Conservation (phyloP, 2,329 filamentous ascomycete species). For the Paraphoma chrysanthemicola region DNA sequence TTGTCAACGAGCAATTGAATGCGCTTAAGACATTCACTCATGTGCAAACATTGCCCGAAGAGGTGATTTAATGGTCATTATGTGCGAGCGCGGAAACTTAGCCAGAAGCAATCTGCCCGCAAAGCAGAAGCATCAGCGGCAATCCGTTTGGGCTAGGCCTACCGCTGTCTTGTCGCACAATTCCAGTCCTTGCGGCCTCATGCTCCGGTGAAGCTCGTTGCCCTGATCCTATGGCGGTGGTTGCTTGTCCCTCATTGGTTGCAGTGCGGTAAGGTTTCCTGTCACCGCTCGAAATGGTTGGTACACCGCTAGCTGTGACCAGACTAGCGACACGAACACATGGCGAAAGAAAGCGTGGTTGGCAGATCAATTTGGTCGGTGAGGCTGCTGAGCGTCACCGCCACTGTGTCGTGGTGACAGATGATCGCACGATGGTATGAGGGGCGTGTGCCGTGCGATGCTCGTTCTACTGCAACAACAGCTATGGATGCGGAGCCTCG, state of each 20-base stretch:
- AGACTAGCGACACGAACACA: background rate
- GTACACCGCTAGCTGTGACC: conserved; percentile 21
- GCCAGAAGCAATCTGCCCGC: conserved; percentile 19
- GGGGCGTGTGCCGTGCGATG: background rate
- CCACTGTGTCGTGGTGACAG: conserved; percentile 9
- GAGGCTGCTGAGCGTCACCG: conserved; percentile 14
- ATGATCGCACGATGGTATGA: conserved; percentile 5
- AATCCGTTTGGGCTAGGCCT: conserved; percentile 20
- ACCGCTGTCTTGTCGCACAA: conserved; percentile 30
- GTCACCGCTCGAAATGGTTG: conserved; percentile 23
- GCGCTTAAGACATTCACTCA: conserved; percentile 9
- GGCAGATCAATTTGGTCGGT: conserved; percentile 2
- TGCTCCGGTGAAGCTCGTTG: conserved; percentile 33
- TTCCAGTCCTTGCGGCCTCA: conserved; percentile 12
- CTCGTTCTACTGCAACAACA: background rate
- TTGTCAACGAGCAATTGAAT: conserved; percentile 8
- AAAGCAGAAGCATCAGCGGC: conserved; percentile 20
- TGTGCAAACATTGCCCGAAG: conserved; percentile 25
- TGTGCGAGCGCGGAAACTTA: conserved; percentile 10
- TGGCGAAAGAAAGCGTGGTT: conserved; percentile 1
- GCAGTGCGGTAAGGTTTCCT: conserved; percentile 1
- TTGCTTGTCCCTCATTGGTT: conserved; percentile 17
- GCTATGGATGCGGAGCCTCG: conserved; percentile 6
- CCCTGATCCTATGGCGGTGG: conserved; percentile 9
- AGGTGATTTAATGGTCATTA: conserved; percentile 5